Evolutionary conservation across 148 eudicot species (phyloP).

Genomic region (Rhododendron henanense): DNA sequence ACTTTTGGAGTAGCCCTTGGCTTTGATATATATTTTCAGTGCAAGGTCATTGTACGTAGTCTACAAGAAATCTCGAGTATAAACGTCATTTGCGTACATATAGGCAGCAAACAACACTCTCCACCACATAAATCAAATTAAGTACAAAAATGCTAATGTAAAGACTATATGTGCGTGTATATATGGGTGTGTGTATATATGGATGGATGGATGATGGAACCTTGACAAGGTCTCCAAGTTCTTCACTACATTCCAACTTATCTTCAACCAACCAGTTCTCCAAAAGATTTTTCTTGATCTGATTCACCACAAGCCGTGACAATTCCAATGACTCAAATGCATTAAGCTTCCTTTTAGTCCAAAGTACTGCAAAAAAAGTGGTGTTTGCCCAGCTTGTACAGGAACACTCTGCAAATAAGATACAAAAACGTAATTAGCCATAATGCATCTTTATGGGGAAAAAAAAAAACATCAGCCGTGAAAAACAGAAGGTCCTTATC

Average conservation of each 20-base stretch:
- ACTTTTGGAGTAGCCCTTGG: too few species aligned
- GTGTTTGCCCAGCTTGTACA: conserved; percentile 68
- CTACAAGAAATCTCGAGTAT: conserved; percentile 35
- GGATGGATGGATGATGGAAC: conserved; percentile 22
- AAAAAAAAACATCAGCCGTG: background rate
- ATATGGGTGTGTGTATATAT: too few species aligned
- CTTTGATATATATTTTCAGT: conserved; percentile 66
- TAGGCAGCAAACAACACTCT: background rate
- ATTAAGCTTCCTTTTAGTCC: conserved; percentile 90
- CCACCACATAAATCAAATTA: background rate
- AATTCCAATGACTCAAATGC: conserved; percentile 93
- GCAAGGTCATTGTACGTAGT: conserved; percentile 97
- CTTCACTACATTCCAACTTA: conserved; percentile 93
- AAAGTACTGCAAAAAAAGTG: conserved; percentile 84
- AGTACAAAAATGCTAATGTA: background rate
- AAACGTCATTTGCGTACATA: background rate
- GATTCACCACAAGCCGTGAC: conserved; percentile 93
- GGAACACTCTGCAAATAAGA: conserved; percentile 27
- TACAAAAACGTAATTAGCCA: background rate
- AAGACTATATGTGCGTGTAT: background rate
- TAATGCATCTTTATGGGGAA: background rate
- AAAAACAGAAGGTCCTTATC: background rate
- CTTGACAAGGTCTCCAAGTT: conserved; percentile 99
- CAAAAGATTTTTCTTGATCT: conserved; percentile 87
- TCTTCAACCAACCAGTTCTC: conserved; percentile 99